phyloP scores from a whole-genome alignment of 2,329 filamentous ascomycete genomes.

The Tolypocladium tundrense region DNA sequence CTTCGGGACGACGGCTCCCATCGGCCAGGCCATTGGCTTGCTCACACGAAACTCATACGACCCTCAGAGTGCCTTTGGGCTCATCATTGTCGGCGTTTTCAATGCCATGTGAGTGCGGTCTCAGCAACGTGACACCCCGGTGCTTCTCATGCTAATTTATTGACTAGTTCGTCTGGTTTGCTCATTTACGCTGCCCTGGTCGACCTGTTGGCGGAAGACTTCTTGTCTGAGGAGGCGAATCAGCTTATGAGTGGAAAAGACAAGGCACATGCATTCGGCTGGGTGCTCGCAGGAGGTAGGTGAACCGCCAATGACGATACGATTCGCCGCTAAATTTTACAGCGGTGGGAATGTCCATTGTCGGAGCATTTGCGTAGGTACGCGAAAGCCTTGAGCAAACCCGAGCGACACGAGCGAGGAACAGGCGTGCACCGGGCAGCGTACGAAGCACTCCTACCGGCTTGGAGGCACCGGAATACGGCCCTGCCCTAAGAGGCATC shows the following conservation, averaged over 20 bases:
- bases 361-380: constrained; percentile 21
- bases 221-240: constrained; percentile 47
- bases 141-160: constrained; percentile 2
- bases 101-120: constrained; percentile 46
- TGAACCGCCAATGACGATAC: not conserved
- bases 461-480: not conserved
- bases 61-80: constrained; percentile 50
- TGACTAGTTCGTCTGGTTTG: constrained; percentile 43
- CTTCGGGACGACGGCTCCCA: constrained; percentile 53
- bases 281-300: constrained; percentile 40
- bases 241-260: constrained; percentile 38
- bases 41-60: constrained; percentile 47
- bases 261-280: constrained; percentile 42
- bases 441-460: not conserved
- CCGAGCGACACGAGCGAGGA: not conserved
- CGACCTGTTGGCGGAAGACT: constrained; percentile 54
- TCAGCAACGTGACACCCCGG: not conserved
- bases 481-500: not conserved
- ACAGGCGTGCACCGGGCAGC: not conserved
- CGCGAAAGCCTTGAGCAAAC: not conserved
- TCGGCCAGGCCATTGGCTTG: constrained; percentile 55
- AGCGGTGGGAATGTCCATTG: constrained; percentile 6
- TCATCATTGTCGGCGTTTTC: constrained; percentile 55
- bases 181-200: constrained; percentile 53
- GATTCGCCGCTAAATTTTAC: not conserved